Conservation (phyloP, 139 green algal species). For the Axilococcus clingmanii region DNA sequence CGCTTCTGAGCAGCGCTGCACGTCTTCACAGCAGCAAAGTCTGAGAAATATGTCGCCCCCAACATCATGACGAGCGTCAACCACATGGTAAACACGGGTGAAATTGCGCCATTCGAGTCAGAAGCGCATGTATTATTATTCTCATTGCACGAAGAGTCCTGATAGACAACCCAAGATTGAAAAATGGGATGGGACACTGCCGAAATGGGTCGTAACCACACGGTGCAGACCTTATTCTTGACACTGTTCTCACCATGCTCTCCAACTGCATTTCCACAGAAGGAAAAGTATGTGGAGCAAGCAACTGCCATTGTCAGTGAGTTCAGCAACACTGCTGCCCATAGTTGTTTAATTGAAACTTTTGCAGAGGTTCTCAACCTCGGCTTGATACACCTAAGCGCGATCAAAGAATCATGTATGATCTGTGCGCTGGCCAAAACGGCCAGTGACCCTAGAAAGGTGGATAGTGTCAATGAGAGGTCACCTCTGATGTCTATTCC, state of each 20-base stretch:
- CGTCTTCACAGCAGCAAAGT: slow-evolving; percentile 1
- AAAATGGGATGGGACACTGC: slow-evolving; percentile 54
- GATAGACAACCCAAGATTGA: slow-evolving; percentile 62
- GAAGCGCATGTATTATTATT: not conserved
- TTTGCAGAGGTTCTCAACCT: slow-evolving; percentile 11
- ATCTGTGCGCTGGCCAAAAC: slow-evolving; percentile 40
- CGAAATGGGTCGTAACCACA: slow-evolving; percentile 62
- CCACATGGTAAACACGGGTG: slow-evolving; percentile 73
- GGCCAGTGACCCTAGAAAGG: slow-evolving; percentile 42
- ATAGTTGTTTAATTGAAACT: slow-evolving; percentile 17
- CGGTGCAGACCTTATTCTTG: slow-evolving; percentile 42
- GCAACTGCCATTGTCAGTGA: slow-evolving; percentile 19
- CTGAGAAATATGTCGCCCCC: slow-evolving; percentile 23
- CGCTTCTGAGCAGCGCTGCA: no score
- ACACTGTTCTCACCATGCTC: not conserved
- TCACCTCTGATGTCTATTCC: slow-evolving; percentile 70
- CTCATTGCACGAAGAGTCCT: slow-evolving; percentile 9
- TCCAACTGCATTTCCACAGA: slow-evolving; percentile 55
- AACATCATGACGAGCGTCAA: slow-evolving; percentile 71
- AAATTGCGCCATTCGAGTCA: slow-evolving; percentile 25
- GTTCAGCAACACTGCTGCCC: slow-evolving; percentile 54
- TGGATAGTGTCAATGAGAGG: slow-evolving; percentile 54
- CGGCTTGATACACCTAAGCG: slow-evolving; percentile 25
- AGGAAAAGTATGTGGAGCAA: slow-evolving; percentile 64
- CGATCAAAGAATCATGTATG: slow-evolving; percentile 35